Evolutionary conservation across 768 basidiomycete genomes (phyloP).

Genomic region (Pleurotus salmoneostramineus): DNA sequence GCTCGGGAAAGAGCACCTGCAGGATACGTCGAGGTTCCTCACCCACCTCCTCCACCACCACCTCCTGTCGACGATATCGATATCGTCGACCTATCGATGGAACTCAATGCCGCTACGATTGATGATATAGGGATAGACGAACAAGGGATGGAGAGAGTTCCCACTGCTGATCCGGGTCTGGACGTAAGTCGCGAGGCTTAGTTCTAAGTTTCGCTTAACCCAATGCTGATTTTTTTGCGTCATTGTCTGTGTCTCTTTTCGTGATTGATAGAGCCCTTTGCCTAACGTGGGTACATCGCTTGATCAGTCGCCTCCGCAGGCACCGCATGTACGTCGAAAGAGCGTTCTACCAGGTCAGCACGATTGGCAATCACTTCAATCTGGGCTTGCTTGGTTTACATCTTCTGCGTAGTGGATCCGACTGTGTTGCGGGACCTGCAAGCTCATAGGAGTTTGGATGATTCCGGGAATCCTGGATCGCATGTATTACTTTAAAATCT

Average conservation of each 20-base stretch:
- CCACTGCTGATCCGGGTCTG: constrained; percentile 87
- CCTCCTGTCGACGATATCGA: constrained; percentile 79
- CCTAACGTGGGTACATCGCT: constrained; percentile 54
- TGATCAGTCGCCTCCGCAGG: constrained; percentile 54
- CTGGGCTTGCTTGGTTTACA: constrained; percentile 13
- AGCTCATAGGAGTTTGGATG: constrained; percentile 81
- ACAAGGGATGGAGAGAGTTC: constrained; percentile 81
- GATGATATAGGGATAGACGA: constrained; percentile 77
- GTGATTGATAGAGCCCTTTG: constrained; percentile 50
- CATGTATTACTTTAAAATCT: constrained; percentile 4
- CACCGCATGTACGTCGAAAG: constrained; percentile 89
- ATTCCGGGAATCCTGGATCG: constrained; percentile 25
- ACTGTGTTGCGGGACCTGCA: constrained; percentile 85
- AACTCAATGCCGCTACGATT: constrained; percentile 79
- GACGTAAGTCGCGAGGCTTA: constrained; percentile 53
- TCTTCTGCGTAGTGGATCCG: constrained; percentile 65
- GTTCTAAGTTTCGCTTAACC: no score
- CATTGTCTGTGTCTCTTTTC: constrained; percentile 7
- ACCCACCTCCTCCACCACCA: constrained; percentile 74
- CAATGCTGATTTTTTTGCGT: not conserved
- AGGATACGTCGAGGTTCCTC: constrained; percentile 65
- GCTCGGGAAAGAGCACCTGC: constrained; percentile 67
- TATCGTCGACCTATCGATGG: constrained; percentile 85
- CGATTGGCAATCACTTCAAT: constrained; percentile 13
- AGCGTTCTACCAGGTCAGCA: constrained; percentile 85